Evolutionary conservation across 805 yeast species (phyloP).

Genomic region (Suhomyces emberorum): DNA sequence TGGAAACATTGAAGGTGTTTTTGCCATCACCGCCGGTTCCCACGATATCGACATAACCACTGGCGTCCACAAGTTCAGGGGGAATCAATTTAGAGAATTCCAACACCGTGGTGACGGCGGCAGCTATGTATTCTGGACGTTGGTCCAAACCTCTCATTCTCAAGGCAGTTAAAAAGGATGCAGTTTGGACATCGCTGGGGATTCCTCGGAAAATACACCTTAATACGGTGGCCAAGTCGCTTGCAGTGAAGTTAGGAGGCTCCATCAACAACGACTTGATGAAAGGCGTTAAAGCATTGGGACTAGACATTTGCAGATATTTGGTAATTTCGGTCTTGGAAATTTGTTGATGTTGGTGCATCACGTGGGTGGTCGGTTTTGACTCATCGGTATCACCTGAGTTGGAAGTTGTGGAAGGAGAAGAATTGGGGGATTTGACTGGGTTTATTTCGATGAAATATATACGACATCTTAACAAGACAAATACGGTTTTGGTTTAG

Average conservation of each 20-base stretch:
- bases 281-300: conserved; percentile 48
- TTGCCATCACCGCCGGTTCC: conserved; percentile 99
- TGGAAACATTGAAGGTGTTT: conserved; percentile 93
- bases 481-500: too few species aligned
- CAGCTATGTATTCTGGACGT: conserved; percentile 75
- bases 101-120: conserved; percentile 75
- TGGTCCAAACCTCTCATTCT: conserved; percentile 75
- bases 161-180: conserved; percentile 77
- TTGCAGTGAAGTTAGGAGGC: conserved; percentile 62
- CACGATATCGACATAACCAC: conserved; percentile 79
- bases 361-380: too few species aligned
- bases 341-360: too few species aligned
- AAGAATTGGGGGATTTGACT: too few species aligned
- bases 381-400: too few species aligned
- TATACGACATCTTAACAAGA: too few species aligned
- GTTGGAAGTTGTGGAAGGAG: too few species aligned
- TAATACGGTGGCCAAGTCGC: conserved; percentile 64
- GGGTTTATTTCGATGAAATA: too few species aligned
- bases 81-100: conserved; percentile 60
- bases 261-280: conserved; percentile 59
- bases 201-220: conserved; percentile 56
- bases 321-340: too few species aligned
- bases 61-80: conserved; percentile 38
- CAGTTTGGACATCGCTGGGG: conserved; percentile 65
- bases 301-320: conserved; percentile 9